Base-by-base conservation (phyloP, 2,329 filamentous ascomycete genomes). In the Aspergillus amoenus region DNA sequence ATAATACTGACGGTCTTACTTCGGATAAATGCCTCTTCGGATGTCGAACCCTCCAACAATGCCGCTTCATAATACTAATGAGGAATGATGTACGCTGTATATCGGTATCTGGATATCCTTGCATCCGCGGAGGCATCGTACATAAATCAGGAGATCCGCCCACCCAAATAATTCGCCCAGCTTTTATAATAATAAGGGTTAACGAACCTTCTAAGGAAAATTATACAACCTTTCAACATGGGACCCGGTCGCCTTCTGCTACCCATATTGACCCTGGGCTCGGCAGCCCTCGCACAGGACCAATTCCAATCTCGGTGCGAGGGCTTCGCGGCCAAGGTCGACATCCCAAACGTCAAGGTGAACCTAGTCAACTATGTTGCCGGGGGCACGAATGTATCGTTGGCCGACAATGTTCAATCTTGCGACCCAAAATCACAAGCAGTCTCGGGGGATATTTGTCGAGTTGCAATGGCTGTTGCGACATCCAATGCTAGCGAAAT, bases 401-500 rank as follows among this genome's bases (percentile, higher is more conserved):
- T 78, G 37, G 62, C 69, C 13, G 72, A 77, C 61, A 75, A 76
- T 44, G 67, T 70, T 5, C 60, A 69, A 22, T 71, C 67, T 17
- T 79, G 77, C 51, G 61, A 52, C 15, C 67, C 66, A 30, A 11
- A 1, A 39, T 55, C 66, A 1, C 77, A 79, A 56, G 30, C 62
- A 1, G 73, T 78, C 7, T 59, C 70, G 2, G 66, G 64, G 1
- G 72, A 76, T 51, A 34, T 37, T 9, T 81, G 78, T 57, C 75
- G 78, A 8, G 65, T 80, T 21, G 70, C 74, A 2, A 70, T 81
- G 52, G 70, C 69, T 9, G 73, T 80, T 13, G 62, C 68, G 4
- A 80, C 77, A 0, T 78, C 76, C 3, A 69, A 73, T 21, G 71
- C 69, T 30, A 79, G 79, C 12, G 74, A 77, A 39, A 78, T 84